phyloP scores from a whole-genome alignment of 2,329 filamentous ascomycete species.

The Nemania diffusa region DNA sequence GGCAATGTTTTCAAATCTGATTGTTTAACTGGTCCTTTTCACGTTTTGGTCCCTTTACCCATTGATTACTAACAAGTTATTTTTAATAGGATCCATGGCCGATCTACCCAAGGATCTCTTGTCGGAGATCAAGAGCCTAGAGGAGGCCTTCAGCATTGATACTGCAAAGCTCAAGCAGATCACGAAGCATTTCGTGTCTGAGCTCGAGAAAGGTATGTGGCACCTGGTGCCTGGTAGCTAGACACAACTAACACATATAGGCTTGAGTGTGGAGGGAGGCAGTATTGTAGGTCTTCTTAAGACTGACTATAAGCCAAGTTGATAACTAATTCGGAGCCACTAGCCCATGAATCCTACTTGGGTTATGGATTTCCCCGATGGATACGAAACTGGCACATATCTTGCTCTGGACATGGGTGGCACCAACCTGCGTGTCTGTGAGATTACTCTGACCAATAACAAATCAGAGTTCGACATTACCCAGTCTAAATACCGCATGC shows the following conservation, averaged over 20 bases:
- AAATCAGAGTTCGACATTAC: constrained; percentile 94
- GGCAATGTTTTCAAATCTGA: constrained; percentile 8
- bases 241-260: constrained; percentile 54
- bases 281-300: constrained; percentile 77
- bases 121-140: constrained; percentile 81
- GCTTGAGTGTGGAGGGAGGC: constrained; percentile 85
- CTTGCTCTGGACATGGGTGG: constrained; percentile 95
- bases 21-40: constrained; percentile 16
- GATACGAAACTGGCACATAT: constrained; percentile 86
- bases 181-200: constrained; percentile 86
- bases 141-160: constrained; percentile 84
- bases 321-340: constrained; percentile 26
- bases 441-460: constrained; percentile 87
- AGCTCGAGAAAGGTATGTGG: constrained; percentile 80
- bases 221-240: not conserved
- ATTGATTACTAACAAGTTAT: constrained; percentile 8
- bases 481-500: constrained; percentile 96
- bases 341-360: constrained; percentile 98
- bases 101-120: constrained; percentile 89
- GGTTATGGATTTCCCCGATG: constrained; percentile 90
- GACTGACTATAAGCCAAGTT: not conserved
- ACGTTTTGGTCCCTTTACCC: not conserved
- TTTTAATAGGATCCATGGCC: constrained; percentile 79
- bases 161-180: constrained; percentile 86
- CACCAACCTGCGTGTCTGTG: constrained; percentile 93